These are phyloP conservation scores for Sugiyamaella marilandica DNA, from an alignment of 805 yeast genomes.

Conservation along the genomic window DNA sequence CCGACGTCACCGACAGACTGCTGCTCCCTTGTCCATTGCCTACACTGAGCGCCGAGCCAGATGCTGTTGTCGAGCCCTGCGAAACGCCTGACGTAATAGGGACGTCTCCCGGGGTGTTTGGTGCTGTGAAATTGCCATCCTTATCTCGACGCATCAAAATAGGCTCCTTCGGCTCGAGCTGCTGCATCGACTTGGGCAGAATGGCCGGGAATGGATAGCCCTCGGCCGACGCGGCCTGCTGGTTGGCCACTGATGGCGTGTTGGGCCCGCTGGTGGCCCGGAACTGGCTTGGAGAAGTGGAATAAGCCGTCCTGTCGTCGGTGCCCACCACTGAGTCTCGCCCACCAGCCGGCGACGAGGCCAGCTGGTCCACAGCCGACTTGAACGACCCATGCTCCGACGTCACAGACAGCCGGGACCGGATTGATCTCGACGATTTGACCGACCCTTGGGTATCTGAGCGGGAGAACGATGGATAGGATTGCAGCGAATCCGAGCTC, in stretches of 20 bases:
- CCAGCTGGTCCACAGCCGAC: conserved; percentile 19
- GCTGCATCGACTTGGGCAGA: conserved; percentile 65
- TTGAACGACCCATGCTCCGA: conserved; percentile 24
- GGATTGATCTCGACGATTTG: conserved; percentile 31
- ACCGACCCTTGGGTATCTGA: conserved; percentile 39
- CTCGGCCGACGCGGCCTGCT: conserved; percentile 1
- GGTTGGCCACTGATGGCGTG: background rate
- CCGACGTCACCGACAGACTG: background rate
- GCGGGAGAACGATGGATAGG: conserved; percentile 36
- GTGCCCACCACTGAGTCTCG: conserved; percentile 52
- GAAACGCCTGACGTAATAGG: background rate
- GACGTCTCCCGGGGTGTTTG: conserved; percentile 8
- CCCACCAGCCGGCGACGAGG: background rate
- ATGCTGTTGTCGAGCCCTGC: conserved; percentile 1
- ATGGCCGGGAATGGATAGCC: conserved; percentile 26
- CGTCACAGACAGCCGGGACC: conserved; percentile 26
- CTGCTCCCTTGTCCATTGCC: background rate
- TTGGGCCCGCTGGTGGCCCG: background rate
- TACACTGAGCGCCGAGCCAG: background rate
- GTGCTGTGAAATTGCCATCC: conserved; percentile 33
- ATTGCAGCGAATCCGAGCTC: conserved; percentile 26
- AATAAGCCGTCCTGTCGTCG: conserved; percentile 38
- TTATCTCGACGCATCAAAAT: conserved; percentile 55
- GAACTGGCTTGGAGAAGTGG: conserved; percentile 1
- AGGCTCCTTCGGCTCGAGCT: conserved; percentile 67